Evolutionary conservation across 306 rosid genomes (phyloP), one percentile per base, ranked within the genome.

Genomic region (Casuarina equisetifolia): DNA sequence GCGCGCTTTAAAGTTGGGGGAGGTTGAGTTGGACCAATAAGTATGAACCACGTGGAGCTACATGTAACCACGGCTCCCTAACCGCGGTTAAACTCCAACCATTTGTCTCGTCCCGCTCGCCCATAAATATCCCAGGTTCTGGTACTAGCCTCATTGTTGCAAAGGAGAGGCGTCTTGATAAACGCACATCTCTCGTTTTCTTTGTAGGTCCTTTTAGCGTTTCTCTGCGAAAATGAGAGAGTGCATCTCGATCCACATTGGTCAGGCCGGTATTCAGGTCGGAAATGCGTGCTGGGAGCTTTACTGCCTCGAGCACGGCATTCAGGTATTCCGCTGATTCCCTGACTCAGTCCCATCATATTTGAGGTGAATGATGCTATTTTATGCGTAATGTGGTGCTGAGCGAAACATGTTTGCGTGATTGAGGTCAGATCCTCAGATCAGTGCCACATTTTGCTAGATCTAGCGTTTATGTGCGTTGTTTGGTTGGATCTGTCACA

Each of bases 201-300:
- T 46, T 16, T 20, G 38, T 7, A 4, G n/a, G n/a, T 46, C 63
- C 43, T 73, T 25, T 2, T 6, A 17, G 39, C 9, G 9, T n/a
- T 44, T 36, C 4, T 49, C 20, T 10, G 55, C 74, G 35, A 82
- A 72, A 61, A 86, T 84, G 90, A 86, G 90, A 70, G 92, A 89
- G 87, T 89, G 92, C 85, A 89, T 86, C 48, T 89, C 89, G 40
- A 82, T 89, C 75, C 90, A 86, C 87, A 89, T 89, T 49, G 92
- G 92, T 61, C 92, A 89, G 76, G 92, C 92, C 53, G 90, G 90
- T 46, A 89, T 86, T 77, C 92, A 89, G 80, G 90, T 89, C 75
- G 87, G 90, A 57, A 89, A 89, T 74, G 89, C 92, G 36, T 89
- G 90, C 85, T 89, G 90, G 90, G 92, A 89, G 77, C 89, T 89